Percentiles rank a stretch among this genome's conserved stretches.
Evolutionary conservation across 805 yeast species (phyloP).

Genomic region (Tetrapisispora nanseiensis): DNA sequence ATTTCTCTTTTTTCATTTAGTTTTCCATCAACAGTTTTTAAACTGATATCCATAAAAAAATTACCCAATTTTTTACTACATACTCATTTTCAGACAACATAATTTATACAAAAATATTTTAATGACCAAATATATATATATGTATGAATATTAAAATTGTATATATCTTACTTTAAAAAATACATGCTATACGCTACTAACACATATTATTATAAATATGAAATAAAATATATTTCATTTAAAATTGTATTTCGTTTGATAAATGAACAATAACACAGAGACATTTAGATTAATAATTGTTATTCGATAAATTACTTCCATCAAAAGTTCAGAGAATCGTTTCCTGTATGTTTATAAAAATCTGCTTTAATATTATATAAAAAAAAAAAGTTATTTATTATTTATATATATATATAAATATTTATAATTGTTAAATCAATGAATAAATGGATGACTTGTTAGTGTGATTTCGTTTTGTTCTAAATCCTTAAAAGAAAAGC

Average conservation of each 20-base stretch:
- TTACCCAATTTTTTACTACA: not conserved
- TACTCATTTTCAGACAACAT: not conserved
- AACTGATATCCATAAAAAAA: not conserved
- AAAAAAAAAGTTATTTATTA: not conserved
- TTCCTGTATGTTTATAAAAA: no score
- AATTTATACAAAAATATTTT: not conserved
- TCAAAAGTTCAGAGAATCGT: no score
- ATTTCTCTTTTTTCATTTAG: not conserved
- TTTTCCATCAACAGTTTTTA: not conserved
- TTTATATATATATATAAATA: conserved; percentile 3
- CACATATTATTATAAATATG: not conserved
- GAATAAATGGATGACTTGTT: conserved; percentile 2
- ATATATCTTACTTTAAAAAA: not conserved
- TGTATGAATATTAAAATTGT: not conserved
- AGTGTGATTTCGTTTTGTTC: not conserved
- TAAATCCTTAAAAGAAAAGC: not conserved
- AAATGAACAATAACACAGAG: no score
- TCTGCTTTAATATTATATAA: not conserved
- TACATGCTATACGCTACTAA: not conserved
- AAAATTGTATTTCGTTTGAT: no score
- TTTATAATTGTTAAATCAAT: conserved; percentile 2
- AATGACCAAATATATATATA: conserved; percentile 1
- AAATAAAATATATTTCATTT: not conserved
- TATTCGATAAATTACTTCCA: no score
- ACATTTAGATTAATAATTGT: no score